These are phyloP conservation scores for Nothophoma quercina DNA, from an alignment of 2,329 filamentous ascomycete genomes.

Conservation along the genomic window DNA sequence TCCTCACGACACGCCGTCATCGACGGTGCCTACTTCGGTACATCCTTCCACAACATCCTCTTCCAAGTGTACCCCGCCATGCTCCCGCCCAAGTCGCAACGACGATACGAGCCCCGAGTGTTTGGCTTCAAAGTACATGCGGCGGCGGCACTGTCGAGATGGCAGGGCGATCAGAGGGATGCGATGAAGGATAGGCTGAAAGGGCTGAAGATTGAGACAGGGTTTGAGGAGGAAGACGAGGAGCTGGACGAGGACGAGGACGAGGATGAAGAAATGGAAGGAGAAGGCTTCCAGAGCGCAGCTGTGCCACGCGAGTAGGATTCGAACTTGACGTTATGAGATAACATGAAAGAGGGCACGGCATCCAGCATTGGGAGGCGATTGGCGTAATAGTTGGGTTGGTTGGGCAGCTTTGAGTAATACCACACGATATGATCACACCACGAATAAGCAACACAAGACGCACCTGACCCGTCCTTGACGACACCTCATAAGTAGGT, in stretches of 20 bases:
- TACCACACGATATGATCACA: constrained; percentile 5
- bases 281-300: constrained; percentile 39
- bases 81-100: constrained; percentile 82
- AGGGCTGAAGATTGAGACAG: constrained; percentile 73
- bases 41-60: constrained; percentile 98
- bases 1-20: constrained; percentile 94
- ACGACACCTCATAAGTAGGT: too few species aligned
- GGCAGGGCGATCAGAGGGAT: constrained; percentile 84
- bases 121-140: constrained; percentile 98
- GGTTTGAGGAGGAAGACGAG: constrained; percentile 72
- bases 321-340: not conserved
- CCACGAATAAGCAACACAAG: not conserved
- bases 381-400: constrained; percentile 30
- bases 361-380: constrained; percentile 30
- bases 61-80: constrained; percentile 97
- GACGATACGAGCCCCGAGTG: constrained; percentile 86
- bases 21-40: constrained; percentile 97
- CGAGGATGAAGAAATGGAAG: constrained; percentile 54
- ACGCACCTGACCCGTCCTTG: too few species aligned
- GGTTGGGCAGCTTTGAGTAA: constrained; percentile 21
- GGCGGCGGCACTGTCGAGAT: constrained; percentile 83
- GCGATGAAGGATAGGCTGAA: constrained; percentile 82
- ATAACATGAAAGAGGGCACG: not conserved
- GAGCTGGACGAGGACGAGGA: constrained; percentile 69
- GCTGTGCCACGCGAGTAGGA: constrained; percentile 20